Evolutionary conservation across 345 rosid species (phyloP).

Genomic region (Dipteronia dyeriana): DNA sequence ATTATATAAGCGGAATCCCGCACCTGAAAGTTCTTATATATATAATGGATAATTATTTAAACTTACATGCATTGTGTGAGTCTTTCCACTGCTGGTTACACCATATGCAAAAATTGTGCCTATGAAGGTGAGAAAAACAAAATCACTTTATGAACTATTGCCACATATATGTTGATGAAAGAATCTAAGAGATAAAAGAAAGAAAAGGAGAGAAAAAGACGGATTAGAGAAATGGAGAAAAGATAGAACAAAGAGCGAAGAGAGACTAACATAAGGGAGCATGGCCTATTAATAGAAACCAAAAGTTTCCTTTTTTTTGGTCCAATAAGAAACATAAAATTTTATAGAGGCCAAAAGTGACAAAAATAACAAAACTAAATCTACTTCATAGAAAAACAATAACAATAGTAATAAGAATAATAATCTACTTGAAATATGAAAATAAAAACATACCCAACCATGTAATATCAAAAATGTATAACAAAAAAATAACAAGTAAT

Average conservation of each 20-base stretch:
- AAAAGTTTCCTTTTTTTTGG: too few relatives aligned
- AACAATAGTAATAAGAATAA: too few relatives aligned
- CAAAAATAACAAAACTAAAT: too few relatives aligned
- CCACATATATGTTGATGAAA: not conserved
- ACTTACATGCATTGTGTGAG: slow-evolving; percentile 99
- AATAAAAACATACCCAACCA: not conserved
- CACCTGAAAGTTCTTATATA: not conserved
- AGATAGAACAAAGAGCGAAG: not conserved
- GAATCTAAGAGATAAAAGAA: not conserved
- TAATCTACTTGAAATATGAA: not conserved
- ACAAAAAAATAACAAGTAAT: too few relatives aligned
- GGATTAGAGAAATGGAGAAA: not conserved
- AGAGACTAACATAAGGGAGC: too few relatives aligned
- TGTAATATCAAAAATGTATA: too few relatives aligned
- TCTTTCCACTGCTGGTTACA: slow-evolving; percentile 99
- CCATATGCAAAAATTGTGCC: slow-evolving; percentile 99
- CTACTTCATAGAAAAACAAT: not conserved
- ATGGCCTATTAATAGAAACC: too few relatives aligned
- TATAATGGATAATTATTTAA: slow-evolving; percentile 11
- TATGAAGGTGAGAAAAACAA: slow-evolving; percentile 37
- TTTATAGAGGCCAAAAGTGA: too few relatives aligned
- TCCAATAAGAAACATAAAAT: too few relatives aligned
- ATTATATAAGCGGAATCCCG: too few relatives aligned
- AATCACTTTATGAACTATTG: slow-evolving; percentile 4
- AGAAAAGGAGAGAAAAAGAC: not conserved